These are phyloP conservation scores for Talaromyces borbonicus DNA, from an alignment of 495 filamentous ascomycete species.

Conservation along the genomic window DNA sequence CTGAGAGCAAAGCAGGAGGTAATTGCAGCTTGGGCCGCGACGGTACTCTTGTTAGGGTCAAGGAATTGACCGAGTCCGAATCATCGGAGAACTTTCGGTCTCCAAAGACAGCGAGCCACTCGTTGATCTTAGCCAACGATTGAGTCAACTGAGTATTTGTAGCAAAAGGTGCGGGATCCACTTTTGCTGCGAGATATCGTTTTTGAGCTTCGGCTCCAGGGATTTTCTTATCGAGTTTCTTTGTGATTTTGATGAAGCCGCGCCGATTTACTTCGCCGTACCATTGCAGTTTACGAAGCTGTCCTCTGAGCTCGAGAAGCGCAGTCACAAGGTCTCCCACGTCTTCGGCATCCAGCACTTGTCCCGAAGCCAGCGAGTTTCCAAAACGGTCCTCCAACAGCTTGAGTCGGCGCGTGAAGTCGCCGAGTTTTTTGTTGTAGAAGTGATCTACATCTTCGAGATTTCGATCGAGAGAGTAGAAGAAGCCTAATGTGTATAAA, in stretches of 20 bases:
- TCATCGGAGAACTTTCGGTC: slow-evolving; percentile 65
- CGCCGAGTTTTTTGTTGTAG: slow-evolving; percentile 88
- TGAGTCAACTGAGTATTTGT: slow-evolving; percentile 57
- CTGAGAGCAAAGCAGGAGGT: slow-evolving; percentile 53
- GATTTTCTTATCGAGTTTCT: slow-evolving; percentile 92
- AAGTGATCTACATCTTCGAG: slow-evolving; percentile 91
- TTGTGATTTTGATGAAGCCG: slow-evolving; percentile 95
- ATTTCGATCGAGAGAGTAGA: slow-evolving; percentile 89
- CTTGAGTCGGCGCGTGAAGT: slow-evolving; percentile 71
- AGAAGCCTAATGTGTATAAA: slow-evolving; percentile 76
- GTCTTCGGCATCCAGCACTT: slow-evolving; percentile 60
- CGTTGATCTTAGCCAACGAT: slow-evolving; percentile 70
- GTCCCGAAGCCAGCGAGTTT: slow-evolving; percentile 36
- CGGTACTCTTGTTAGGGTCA: slow-evolving; percentile 59
- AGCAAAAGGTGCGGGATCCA: slow-evolving; percentile 75
- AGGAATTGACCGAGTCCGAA: slow-evolving; percentile 58
- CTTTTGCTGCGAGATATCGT: slow-evolving; percentile 76
- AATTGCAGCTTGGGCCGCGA: slow-evolving; percentile 63
- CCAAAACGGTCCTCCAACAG: slow-evolving; percentile 81
- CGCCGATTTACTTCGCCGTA: slow-evolving; percentile 94
- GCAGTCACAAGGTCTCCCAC: slow-evolving; percentile 81
- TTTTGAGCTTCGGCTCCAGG: slow-evolving; percentile 61
- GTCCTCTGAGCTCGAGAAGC: slow-evolving; percentile 74
- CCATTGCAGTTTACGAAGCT: slow-evolving; percentile 88
- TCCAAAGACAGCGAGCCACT: slow-evolving; percentile 75